phyloP scores from a whole-genome alignment of 257 asterid genomes.

The Verbascum thapsus region DNA sequence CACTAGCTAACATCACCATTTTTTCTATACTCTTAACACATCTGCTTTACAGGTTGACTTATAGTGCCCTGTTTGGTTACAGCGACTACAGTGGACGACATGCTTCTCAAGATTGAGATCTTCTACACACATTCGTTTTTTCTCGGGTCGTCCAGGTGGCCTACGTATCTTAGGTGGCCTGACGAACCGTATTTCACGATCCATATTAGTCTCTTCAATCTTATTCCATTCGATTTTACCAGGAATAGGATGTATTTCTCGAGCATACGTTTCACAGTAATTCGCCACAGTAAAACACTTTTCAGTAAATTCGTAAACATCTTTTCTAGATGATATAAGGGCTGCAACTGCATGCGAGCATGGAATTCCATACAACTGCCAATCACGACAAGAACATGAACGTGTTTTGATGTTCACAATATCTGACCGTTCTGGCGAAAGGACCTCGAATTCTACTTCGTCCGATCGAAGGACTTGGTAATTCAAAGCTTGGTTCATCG shows the following conservation, averaged over 20 bases:
- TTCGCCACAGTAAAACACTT: slow-evolving; percentile 51
- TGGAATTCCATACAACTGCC: slow-evolving; percentile 71
- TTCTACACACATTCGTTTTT: slow-evolving; percentile 64
- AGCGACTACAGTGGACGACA: slow-evolving; percentile 65
- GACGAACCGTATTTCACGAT: slow-evolving; percentile 41
- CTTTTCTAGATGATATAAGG: slow-evolving; percentile 51
- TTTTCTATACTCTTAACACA: slow-evolving; percentile 39
- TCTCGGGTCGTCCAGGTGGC: slow-evolving; percentile 80
- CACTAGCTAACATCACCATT: no score
- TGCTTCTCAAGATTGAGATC: slow-evolving; percentile 72
- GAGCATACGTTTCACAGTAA: slow-evolving; percentile 50
- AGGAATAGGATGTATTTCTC: slow-evolving; percentile 49
- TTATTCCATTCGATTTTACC: slow-evolving; percentile 57
- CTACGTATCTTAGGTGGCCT: slow-evolving; percentile 74
- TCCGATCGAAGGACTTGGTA: slow-evolving; percentile 74
- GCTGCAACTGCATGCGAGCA: slow-evolving; percentile 83
- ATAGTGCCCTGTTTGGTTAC: slow-evolving; percentile 74
- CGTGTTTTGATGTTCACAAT: slow-evolving; percentile 59
- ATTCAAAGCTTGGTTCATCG: slow-evolving; percentile 45
- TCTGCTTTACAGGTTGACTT: slow-evolving; percentile 74
- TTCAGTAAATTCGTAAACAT: slow-evolving; percentile 52
- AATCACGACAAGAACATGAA: slow-evolving; percentile 71
- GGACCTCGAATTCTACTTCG: slow-evolving; percentile 72
- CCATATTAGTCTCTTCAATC: slow-evolving; percentile 29
- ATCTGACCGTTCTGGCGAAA: slow-evolving; percentile 58